Evolutionary conservation across 2,329 filamentous ascomycete species (phyloP).

Genomic region (Epicoccum nigrum): DNA sequence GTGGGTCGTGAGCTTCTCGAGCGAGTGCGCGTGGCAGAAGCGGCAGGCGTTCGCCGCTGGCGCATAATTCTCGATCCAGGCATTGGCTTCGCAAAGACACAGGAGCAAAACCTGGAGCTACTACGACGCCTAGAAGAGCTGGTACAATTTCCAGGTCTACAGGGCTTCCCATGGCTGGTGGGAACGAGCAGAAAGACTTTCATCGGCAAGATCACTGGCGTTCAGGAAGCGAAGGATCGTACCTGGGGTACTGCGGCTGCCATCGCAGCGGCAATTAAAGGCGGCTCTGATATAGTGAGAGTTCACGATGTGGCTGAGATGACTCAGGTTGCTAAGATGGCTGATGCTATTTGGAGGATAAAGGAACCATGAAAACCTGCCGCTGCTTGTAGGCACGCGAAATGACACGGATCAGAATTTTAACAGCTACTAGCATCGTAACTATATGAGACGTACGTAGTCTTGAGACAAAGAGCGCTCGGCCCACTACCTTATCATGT

Average conservation of each 20-base stretch:
- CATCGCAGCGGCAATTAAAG: constrained; percentile 81
- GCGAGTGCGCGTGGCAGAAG: constrained; percentile 76
- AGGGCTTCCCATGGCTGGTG: constrained; percentile 83
- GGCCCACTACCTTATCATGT: too few species aligned
- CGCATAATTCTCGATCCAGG: constrained; percentile 94
- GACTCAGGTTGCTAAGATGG: constrained; percentile 81
- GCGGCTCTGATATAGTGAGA: constrained; percentile 88
- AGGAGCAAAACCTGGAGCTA: constrained; percentile 80
- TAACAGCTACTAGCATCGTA: too few species aligned
- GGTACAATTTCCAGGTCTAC: constrained; percentile 56
- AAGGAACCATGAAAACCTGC: too few species aligned
- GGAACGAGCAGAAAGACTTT: constrained; percentile 91
- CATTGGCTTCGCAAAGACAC: constrained; percentile 89
- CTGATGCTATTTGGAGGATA: constrained; percentile 84
- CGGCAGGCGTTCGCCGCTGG: constrained; percentile 86
- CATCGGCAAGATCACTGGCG: constrained; percentile 80
- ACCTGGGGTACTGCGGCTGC: constrained; percentile 87
- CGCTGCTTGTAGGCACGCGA: too few species aligned
- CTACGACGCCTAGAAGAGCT: constrained; percentile 71
- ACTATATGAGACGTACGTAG: too few species aligned
- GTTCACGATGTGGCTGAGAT: constrained; percentile 93
- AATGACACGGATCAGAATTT: too few species aligned
- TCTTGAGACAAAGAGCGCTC: too few species aligned
- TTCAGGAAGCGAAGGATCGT: constrained; percentile 71
- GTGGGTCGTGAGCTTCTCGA: constrained; percentile 71